Evolutionary conservation across 805 yeast species (phyloP), one percentile per base, ranked within the genome.

Genomic region (Metschnikowia peoriensis): DNA sequence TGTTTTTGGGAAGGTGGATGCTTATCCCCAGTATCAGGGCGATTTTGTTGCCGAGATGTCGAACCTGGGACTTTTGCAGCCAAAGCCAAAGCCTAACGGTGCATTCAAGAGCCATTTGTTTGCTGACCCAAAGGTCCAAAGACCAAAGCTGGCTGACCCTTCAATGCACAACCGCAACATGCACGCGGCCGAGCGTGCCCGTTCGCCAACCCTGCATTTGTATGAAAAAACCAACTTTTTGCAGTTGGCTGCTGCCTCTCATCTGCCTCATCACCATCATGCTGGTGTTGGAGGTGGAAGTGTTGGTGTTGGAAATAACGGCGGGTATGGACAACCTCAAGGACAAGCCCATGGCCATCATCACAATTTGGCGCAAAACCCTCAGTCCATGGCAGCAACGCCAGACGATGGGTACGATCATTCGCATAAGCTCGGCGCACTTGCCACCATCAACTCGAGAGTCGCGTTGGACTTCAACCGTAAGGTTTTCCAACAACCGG

Each of bases 361-460:
- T 7, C 32, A 29, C 12, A 15, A 35, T n/a, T 15, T 22, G 22
- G 22, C 4, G 4, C 22, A 22, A 22, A 22, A 22, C 22, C 4
- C 22, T 22, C 22, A 22, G 22, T 4, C 22, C 22, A 22, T 22
- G 4, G 22, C 22, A 4, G 22, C 35, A 32, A 32, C 35, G 2
- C 6, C 35, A 32, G 53, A 52, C 41, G 61, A 59, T 35, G 57
- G 54, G 38, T 52, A 67, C 38, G 62, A 67, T 41, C 63, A 71
- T n/a, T 71, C 69, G 51, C 68, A 80, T 66, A 85, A 85, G 62
- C 69, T 85, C 57, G 86, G 87, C 6, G 89, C 89, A 0, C 73
- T 85, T 51, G 80, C 85, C 28, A 84, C 89, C 2, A 84, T 84
- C 55, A 82, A 82, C 65, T 76, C 80, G 7, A 66, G 88, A 22